A percentile compares a stretch with the other conserved stretches of the same genome.
These are phyloP conservation scores for Phaseolus coccineus DNA, from an alignment of 331 rosid genomes.

Conservation along the genomic window DNA sequence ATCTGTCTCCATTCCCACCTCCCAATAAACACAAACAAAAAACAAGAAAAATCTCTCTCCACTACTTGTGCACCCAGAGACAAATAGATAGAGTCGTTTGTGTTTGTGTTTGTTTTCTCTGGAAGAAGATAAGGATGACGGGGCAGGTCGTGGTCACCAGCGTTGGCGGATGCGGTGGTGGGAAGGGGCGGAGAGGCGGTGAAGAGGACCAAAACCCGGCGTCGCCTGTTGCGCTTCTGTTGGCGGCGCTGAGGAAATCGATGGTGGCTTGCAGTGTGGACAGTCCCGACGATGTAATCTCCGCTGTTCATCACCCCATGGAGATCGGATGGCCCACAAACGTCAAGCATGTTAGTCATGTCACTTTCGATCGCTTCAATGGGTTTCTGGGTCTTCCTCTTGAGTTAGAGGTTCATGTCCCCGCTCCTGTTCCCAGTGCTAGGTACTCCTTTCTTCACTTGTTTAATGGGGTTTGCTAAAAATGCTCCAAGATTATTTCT, in stretches of 20 bases:
- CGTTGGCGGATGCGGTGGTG: conserved; percentile 69
- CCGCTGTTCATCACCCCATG: conserved; percentile 73
- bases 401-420: conserved; percentile 84
- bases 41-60: not conserved
- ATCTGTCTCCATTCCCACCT: not conserved
- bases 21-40: not conserved
- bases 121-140: conserved; percentile 59
- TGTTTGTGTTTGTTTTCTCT: not conserved
- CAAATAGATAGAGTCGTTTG: not conserved
- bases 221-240: conserved; percentile 61
- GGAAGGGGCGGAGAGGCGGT: conserved; percentile 42
- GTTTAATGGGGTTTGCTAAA: conserved; percentile 19
- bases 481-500: not conserved
- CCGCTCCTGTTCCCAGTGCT: conserved; percentile 94
- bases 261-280: conserved; percentile 92
- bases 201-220: conserved; percentile 71
- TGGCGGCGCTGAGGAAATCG: conserved; percentile 84
- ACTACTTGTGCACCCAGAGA: not conserved
- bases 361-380: conserved; percentile 91
- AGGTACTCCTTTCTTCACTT: conserved; percentile 53
- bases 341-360: conserved; percentile 85
- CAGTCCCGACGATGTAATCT: conserved; percentile 73
- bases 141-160: conserved; percentile 78
- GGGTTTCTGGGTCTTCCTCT: conserved; percentile 95
- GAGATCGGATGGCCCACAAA: conserved; percentile 97